Evolutionary conservation across 495 filamentous ascomycete species (phyloP).

Genomic region (Penicillium turbatum): DNA sequence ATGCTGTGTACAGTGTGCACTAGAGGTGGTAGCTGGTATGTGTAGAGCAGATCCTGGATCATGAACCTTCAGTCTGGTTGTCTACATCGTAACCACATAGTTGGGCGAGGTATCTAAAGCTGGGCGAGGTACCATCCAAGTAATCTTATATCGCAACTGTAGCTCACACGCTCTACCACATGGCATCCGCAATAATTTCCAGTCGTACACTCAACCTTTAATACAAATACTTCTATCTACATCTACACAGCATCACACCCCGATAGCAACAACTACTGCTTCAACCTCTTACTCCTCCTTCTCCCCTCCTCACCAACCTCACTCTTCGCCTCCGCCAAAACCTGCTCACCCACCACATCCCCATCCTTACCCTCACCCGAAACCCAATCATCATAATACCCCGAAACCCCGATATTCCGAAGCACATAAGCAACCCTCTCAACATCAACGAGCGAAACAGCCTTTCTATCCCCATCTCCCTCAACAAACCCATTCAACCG

Average conservation of each 20-base stretch:
- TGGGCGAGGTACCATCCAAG: no score
- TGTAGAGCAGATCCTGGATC: no score
- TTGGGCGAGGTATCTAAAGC: no score
- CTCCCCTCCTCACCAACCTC: not conserved
- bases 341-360: no score
- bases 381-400: constrained; percentile 7
- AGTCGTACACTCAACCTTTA: no score
- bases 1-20: not conserved
- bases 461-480: not conserved
- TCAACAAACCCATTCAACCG: constrained; percentile 34
- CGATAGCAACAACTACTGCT: not conserved
- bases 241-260: no score
- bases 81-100: not conserved
- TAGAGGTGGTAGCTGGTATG: not conserved
- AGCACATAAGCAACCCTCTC: constrained; percentile 67
- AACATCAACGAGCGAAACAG: constrained; percentile 52
- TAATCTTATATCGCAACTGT: no score
- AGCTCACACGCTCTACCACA: no score
- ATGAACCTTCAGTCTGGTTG: no score
- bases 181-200: not conserved
- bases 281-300: not conserved
- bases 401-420: constrained; percentile 31
- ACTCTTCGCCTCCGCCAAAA: not conserved
- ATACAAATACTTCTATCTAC: no score
- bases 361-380: not conserved